Evolutionary conservation across 225 moss, liverwort and hornwort species (phyloP).

Genomic region (Thuidium tamariscinum): DNA sequence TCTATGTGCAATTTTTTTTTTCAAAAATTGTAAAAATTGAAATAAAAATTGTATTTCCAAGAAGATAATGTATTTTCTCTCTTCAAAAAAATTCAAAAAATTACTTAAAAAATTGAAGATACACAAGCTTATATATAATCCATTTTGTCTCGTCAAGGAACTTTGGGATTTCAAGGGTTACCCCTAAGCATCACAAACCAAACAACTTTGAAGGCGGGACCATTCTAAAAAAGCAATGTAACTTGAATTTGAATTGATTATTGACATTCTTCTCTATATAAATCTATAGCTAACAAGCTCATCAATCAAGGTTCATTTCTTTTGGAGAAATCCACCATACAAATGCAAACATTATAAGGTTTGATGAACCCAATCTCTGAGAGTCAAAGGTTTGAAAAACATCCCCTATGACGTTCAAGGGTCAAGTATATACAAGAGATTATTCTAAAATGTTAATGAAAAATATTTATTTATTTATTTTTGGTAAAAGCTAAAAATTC

Average conservation of each 20-base stretch:
- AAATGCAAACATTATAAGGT: no score
- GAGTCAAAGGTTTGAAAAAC: no score
- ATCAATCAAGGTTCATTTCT: no score
- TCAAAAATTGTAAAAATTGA: background rate
- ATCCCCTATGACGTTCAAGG: no score
- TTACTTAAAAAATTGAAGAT: background rate
- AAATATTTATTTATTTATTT: background rate
- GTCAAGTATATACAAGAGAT: background rate
- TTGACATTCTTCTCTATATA: no score
- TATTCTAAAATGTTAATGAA: background rate
- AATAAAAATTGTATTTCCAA: background rate
- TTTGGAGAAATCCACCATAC: no score
- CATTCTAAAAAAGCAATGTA: no score
- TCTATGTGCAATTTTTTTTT: background rate
- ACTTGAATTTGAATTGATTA: no score
- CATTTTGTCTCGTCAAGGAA: accelerated
- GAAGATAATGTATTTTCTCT: background rate
- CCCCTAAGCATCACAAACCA: no score
- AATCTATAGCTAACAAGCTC: no score
- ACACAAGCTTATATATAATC: accelerated
- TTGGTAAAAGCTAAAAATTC: background rate
- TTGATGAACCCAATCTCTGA: no score
- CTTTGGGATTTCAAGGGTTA: background rate
- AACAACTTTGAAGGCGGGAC: no score
- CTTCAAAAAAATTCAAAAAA: background rate